phyloP scores from a whole-genome alignment of 2,329 filamentous ascomycete genomes.

The Fusarium temperatum region DNA sequence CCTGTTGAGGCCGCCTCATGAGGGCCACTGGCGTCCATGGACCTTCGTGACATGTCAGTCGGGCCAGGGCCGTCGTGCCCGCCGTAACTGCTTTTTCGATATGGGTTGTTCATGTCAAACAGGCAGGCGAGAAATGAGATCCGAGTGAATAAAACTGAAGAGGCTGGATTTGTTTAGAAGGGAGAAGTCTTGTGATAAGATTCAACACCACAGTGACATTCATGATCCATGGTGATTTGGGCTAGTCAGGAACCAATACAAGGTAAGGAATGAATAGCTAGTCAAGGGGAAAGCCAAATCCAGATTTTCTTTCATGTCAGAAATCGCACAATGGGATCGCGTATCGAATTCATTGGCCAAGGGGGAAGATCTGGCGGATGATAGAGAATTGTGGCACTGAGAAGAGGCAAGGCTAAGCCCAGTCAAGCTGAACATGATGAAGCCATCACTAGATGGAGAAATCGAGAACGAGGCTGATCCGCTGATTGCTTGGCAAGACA shows the following conservation, averaged over 20 bases:
- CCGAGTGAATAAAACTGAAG: not conserved
- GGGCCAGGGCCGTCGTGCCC: slow-evolving; percentile 6
- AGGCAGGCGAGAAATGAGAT: not conserved
- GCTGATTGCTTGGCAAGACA: slow-evolving; percentile 2
- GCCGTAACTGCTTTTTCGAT: slow-evolving; percentile 22
- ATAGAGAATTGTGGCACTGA: slow-evolving; percentile 4
- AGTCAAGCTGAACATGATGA: not conserved
- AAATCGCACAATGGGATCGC: not conserved
- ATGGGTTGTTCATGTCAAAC: slow-evolving; percentile 12
- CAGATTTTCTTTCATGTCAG: not conserved
- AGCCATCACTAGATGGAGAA: not conserved
- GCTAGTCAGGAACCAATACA: slow-evolving; percentile 8
- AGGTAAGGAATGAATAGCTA: slow-evolving; percentile 12
- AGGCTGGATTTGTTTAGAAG: slow-evolving; percentile 4
- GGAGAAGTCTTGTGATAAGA: not conserved
- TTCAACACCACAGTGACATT: slow-evolving; percentile 10
- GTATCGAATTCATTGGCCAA: not conserved
- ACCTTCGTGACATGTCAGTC: slow-evolving; percentile 20
- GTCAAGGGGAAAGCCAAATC: not conserved
- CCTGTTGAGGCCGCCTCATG: slow-evolving; percentile 12
- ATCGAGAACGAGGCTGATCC: slow-evolving; percentile 4
- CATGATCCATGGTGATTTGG: not conserved
- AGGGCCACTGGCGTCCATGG: slow-evolving; percentile 12
- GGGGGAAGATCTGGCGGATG: not conserved
- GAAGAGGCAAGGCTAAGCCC: slow-evolving; percentile 3